Base-by-base conservation (phyloP, 805 yeast species). In the Torulaspora delbrueckii region DNA sequence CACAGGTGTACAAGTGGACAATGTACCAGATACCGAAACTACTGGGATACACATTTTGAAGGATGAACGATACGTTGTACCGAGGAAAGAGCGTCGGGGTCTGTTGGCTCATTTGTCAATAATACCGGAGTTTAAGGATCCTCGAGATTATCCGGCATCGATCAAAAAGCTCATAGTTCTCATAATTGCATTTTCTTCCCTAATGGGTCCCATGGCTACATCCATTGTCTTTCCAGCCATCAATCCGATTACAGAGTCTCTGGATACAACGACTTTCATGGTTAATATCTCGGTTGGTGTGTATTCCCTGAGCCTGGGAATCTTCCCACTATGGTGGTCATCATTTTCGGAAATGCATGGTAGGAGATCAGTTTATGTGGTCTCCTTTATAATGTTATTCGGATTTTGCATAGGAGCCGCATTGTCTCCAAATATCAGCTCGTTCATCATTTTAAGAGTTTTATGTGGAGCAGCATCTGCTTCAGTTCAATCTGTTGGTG, bases 311-410 rank as follows among this genome's bases (percentile, higher is more conserved):
- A 72, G 89, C 1, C 59, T 88, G 28, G 96, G 96, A 12, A 70
- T 88, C 1, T 80, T 86, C 56, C 96, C 96, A 2, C 59, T 88
- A 37, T 87, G 95, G 93, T 88, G 96, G 95, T 82, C 91, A 5
- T 78, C 83, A 8, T 75, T 85, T 46, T 80, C 89, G 33, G 96
- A 88, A 59, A 65, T 73, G 42, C 75, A 77, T 51, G 96, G 96
- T 1, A 71, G 96, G 53, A 68, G 96, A 45, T 72, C 81, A 2
- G 81, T 87, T 16, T 87, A 87, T 61, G 65, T 88, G 16, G 56
- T 81, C 3, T 83, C 91, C 8, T 88, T 85, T 60, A 48, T 72
- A 0, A 56, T 85, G 36, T 80, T 83, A 55, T 65, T 77, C 23
- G 82, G 77, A 5, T 87, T 87, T 55, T 75, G 82, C 19, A 73